A percentile compares a stretch with the other conserved stretches of the same genome.
phyloP scores from a whole-genome alignment of 768 basidiomycete genomes.

The Boletus edulis region DNA sequence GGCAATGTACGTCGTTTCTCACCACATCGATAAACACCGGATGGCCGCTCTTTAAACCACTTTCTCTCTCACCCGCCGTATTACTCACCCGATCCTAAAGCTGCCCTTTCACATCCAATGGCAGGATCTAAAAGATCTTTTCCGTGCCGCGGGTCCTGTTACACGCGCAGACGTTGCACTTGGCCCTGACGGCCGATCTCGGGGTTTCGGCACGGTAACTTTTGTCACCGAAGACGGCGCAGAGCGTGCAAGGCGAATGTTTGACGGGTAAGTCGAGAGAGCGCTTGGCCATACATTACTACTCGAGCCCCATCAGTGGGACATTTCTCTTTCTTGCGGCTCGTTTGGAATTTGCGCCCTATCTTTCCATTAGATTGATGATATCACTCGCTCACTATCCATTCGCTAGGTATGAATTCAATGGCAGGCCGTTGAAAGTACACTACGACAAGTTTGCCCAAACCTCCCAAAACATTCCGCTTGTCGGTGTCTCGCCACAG shows the following conservation, averaged over 20 bases:
- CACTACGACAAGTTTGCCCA: conserved; percentile 84
- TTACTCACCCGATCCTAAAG: conserved; percentile 39
- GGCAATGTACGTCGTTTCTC: conserved; percentile 67
- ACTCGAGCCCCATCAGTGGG: not conserved
- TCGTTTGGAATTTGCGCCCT: not conserved
- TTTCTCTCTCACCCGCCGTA: conserved; percentile 2
- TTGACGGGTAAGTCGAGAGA: conserved; percentile 71
- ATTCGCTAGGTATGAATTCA: conserved; percentile 72
- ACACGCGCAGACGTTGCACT: conserved; percentile 89
- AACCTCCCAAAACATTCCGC: conserved; percentile 26
- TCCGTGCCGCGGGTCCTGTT: conserved; percentile 87
- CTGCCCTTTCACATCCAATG: conserved; percentile 94
- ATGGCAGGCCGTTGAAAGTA: conserved; percentile 84
- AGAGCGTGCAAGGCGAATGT: conserved; percentile 78
- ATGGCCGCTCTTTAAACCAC: not conserved
- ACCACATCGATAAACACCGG: conserved; percentile 3
- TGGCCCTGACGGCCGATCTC: conserved; percentile 82
- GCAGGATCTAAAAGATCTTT: conserved; percentile 97
- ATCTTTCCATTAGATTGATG: not conserved
- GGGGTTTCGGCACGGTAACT: conserved; percentile 91
- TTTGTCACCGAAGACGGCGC: conserved; percentile 85
- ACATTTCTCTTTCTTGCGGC: too few relatives aligned
- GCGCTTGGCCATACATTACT: not conserved
- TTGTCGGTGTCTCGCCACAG: conserved; percentile 24
- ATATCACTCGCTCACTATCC: conserved; percentile 6